These are phyloP conservation scores for Solanum rostratum DNA, from an alignment of 257 asterid species.

Conservation along the genomic window DNA sequence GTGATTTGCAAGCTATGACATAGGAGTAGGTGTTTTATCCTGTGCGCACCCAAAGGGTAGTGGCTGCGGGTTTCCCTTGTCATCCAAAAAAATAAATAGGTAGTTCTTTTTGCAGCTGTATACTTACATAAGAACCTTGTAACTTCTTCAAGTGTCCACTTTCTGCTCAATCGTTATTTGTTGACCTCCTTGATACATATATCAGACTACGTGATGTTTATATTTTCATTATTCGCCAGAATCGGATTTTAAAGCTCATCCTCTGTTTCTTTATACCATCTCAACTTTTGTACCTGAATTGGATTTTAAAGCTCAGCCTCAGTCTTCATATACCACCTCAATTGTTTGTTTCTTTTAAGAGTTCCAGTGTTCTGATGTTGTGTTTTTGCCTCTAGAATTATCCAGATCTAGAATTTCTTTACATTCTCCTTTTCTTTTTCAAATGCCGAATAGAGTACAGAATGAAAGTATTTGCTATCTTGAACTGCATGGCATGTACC, in stretches of 20 bases:
- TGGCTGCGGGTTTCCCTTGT: no score
- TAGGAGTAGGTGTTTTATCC: no score
- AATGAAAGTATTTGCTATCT: not conserved
- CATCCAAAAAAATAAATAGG: not conserved
- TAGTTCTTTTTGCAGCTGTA: not conserved
- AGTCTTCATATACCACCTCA: not conserved
- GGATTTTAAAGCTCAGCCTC: not conserved
- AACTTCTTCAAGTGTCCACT: not conserved
- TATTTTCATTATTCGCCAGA: not conserved
- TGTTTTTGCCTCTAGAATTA: not conserved
- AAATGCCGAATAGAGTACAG: not conserved
- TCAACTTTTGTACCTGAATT: not conserved
- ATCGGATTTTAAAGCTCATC: not conserved
- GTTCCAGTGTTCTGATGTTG: not conserved
- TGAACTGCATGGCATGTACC: not conserved
- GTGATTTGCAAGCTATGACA: no score
- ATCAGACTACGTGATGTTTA: not conserved
- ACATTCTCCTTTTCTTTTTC: not conserved
- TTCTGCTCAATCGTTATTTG: not conserved
- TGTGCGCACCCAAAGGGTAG: no score
- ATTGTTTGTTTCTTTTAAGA: not conserved
- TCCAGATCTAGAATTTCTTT: not conserved
- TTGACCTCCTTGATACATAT: not conserved
- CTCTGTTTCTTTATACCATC: not conserved
- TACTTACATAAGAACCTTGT: not conserved